A percentile compares a stretch with the other conserved stretches of the same genome.
phyloP scores from a whole-genome alignment of 176 grass and related monocot genomes.

The Guadua angustifolia region DNA sequence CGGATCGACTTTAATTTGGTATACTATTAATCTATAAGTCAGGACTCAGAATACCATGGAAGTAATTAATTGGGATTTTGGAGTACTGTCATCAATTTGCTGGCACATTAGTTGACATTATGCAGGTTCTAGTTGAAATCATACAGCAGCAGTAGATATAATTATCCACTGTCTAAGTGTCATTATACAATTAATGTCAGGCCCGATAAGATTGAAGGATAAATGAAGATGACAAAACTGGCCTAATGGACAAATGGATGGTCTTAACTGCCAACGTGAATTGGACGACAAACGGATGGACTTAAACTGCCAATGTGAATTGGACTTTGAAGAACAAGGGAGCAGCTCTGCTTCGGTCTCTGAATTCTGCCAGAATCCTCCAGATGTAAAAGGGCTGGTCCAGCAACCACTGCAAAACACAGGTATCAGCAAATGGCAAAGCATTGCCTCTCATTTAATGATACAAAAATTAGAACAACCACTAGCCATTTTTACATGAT shows the following conservation, averaged over 20 bases:
- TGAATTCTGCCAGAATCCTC: conserved; percentile 29
- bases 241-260: neutral
- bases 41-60: too few relatives aligned
- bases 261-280: conserved; percentile 30
- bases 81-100: neutral
- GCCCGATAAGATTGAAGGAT: neutral
- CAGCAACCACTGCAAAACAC: conserved; percentile 39
- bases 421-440: conserved; percentile 3
- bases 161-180: neutral
- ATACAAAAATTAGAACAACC: neutral
- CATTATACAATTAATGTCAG: neutral
- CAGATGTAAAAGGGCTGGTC: conserved; percentile 39
- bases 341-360: neutral
- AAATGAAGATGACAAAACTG: conserved; percentile 6
- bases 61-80: too few relatives aligned
- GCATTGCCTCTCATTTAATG: conserved; percentile 11
- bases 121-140: neutral
- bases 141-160: neutral
- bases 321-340: neutral
- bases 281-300: neutral
- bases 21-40: too few relatives aligned
- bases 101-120: neutral
- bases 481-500: neutral
- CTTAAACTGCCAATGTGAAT: too few relatives aligned
- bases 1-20: too few relatives aligned